Base-by-base conservation (phyloP, 2,329 filamentous ascomycete species). In the Sclerotinia subarctica region DNA sequence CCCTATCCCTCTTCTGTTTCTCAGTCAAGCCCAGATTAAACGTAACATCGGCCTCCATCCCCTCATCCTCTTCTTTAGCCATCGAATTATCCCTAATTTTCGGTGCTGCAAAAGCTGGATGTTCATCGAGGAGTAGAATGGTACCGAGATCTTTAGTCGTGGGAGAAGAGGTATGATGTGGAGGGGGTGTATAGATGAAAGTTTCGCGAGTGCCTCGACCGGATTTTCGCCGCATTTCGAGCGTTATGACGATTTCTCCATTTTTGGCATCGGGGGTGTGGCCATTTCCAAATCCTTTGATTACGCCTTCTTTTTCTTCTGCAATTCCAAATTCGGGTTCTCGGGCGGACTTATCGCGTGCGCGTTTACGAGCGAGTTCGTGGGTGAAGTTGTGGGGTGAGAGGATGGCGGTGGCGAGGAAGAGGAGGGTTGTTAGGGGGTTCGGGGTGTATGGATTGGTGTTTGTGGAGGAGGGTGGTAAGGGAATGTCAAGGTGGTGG, bases 21-120 rank as follows among this genome's bases (percentile, higher is more conserved):
- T 97, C 94, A 24, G 94, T 98, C 69, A 99, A 81, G 0, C 90
- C 89, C 5, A 99, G 80, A 72, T 91, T 90, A 77, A 99, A 99
- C 0, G 94, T 97, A 13, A 91, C 90, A 74, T 88, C 86, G 69
- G 87, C 82, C 46, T 84, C 84, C 35, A 85, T 84, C 1, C 71
- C 68, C 42, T 78, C 84, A 1, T 76, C 29, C 0, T 26, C 51
- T n/a, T 19, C 19, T 13, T 44, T 56, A 13, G 17, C 74, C 75
- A 2, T 78, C 77, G 2, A 77, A 77, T 13, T 81, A 79, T 2
- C 83, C 15, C 32, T 24, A 1, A 67, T 60, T 8, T 52, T 32
- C 5, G 58, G 80, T 46, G 80, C 78, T 64, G 81, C 84, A 79
- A 91, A 96, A 62, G 87, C 80, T 0, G 90, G 85, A 79, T 96